Conservation (phyloP, 192 early-diverging fungal genomes). For the Entomortierella chlamydospora region DNA sequence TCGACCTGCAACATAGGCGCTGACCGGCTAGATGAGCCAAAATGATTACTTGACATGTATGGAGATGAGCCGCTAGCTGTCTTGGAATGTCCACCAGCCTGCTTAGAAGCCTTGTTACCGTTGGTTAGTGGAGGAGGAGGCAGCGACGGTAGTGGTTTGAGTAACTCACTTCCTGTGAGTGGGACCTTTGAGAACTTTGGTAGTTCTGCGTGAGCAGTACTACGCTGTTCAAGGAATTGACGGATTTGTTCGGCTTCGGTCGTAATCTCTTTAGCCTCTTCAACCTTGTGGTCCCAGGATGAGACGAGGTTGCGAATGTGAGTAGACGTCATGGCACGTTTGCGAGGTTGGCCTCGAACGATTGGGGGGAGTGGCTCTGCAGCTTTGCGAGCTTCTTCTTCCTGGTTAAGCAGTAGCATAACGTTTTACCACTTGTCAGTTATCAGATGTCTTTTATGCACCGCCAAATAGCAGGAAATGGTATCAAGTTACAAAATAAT, state of each 20-base stretch:
- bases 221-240: constrained; percentile 36
- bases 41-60: constrained; percentile 7
- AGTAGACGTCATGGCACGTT: constrained; percentile 37
- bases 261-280: constrained; percentile 37
- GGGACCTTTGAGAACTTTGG: constrained; percentile 34
- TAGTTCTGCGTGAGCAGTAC: constrained; percentile 43
- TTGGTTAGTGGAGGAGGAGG: constrained; percentile 34
- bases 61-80: constrained; percentile 15
- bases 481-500: too few species aligned
- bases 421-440: not conserved
- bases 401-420: too few species aligned
- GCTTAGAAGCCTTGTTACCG: not conserved
- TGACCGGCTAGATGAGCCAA: not conserved
- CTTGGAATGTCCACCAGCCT: constrained; percentile 15
- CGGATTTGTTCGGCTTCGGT: constrained; percentile 38
- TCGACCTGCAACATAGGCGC: not conserved
- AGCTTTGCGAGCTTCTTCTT: constrained; percentile 45
- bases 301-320: constrained; percentile 51
- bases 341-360: constrained; percentile 42
- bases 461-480: not conserved
- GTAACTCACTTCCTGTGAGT: constrained; percentile 33
- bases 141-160: constrained; percentile 33
- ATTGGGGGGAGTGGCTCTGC: constrained; percentile 45
- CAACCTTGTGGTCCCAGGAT: constrained; percentile 49
- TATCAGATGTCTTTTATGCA: not conserved